These are phyloP conservation scores for Calocybe gangraenosa DNA, from an alignment of 768 basidiomycete species.

Conservation along the genomic window DNA sequence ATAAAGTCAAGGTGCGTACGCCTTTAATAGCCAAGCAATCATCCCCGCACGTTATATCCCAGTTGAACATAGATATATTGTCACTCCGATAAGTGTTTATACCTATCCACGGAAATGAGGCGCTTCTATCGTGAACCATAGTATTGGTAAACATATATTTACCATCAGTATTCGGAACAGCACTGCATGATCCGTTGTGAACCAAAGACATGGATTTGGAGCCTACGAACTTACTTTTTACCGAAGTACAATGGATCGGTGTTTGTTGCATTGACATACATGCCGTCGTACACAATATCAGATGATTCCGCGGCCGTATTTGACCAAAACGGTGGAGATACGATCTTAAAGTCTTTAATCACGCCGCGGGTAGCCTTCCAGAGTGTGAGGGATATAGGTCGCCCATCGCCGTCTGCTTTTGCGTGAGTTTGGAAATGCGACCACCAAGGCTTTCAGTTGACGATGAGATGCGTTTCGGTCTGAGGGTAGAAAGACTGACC, in stretches of 20 bases:
- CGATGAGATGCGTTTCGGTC: background rate
- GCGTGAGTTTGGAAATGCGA: slow-evolving; percentile 43
- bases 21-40: slow-evolving; percentile 66
- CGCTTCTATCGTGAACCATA: background rate
- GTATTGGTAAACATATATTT: background rate
- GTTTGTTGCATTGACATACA: slow-evolving; percentile 56
- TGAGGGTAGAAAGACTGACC: slow-evolving; percentile 19
- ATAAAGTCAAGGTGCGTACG: slow-evolving; percentile 30
- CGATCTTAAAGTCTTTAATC: slow-evolving; percentile 46
- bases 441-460: slow-evolving; percentile 46
- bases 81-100: slow-evolving; percentile 55
- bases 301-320: slow-evolving; percentile 49
- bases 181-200: slow-evolving; percentile 22
- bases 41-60: slow-evolving; percentile 61
- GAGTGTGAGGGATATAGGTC: slow-evolving; percentile 53
- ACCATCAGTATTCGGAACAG: slow-evolving; percentile 63
- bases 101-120: slow-evolving; percentile 23
- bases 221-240: slow-evolving; percentile 37
- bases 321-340: slow-evolving; percentile 58
- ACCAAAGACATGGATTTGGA: no score
- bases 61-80: slow-evolving; percentile 43
- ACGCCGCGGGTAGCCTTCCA: slow-evolving; percentile 37
- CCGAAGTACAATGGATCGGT: slow-evolving; percentile 44
- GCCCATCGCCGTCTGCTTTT: slow-evolving; percentile 50
- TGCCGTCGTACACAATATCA: slow-evolving; percentile 50